phyloP scores from a whole-genome alignment of 345 rosid species.

The Acer yangbiense region DNA sequence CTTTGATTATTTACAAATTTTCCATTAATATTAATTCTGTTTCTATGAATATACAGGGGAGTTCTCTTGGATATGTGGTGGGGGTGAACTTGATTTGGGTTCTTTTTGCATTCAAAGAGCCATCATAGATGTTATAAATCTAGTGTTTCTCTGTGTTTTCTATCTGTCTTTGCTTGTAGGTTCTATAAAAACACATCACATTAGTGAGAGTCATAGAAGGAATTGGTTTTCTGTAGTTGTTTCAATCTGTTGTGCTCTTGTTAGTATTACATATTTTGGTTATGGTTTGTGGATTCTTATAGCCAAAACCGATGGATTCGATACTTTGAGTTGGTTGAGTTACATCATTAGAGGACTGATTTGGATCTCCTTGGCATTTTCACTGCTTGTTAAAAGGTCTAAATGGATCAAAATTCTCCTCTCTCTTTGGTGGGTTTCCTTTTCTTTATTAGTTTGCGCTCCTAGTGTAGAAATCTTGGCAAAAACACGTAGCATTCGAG shows the following conservation, averaged over 20 bases:
- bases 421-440: constrained; percentile 72
- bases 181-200: constrained; percentile 27
- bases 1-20: background rate
- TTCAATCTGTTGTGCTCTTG: constrained; percentile 45
- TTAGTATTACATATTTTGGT: constrained; percentile 41
- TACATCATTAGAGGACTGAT: constrained; percentile 49
- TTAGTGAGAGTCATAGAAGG: constrained; percentile 27
- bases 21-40: background rate
- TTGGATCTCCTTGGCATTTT: constrained; percentile 63
- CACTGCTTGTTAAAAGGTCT: constrained; percentile 57
- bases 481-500: constrained; percentile 32
- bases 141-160: constrained; percentile 60
- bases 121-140: constrained; percentile 51
- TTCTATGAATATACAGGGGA: constrained; percentile 40
- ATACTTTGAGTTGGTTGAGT: constrained; percentile 32
- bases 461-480: constrained; percentile 38
- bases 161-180: constrained; percentile 43
- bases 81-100: constrained; percentile 39
- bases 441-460: constrained; percentile 48
- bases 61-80: constrained; percentile 51
- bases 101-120: constrained; percentile 62
- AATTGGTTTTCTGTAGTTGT: constrained; percentile 40
- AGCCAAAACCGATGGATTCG: constrained; percentile 12
- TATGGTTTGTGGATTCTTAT: constrained; percentile 44
- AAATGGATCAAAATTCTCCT: constrained; percentile 41